Base-by-base conservation (phyloP, 2,329 filamentous ascomycete species). In the Hymenotorrendiella dingleyae region DNA sequence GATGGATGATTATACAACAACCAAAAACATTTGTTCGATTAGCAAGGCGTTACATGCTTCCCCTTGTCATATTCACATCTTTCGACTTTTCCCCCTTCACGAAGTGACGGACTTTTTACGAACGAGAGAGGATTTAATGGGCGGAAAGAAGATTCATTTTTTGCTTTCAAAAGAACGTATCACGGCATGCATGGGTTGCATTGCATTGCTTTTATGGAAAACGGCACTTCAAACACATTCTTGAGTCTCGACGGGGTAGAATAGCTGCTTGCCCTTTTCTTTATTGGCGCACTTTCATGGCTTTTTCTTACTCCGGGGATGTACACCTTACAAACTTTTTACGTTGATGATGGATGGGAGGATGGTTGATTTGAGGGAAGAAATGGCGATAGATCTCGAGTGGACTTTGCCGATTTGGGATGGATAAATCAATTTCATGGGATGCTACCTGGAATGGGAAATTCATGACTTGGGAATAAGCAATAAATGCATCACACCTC, bases 171-270 rank as follows among this genome's bases (percentile, higher is more conserved):
- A 38, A n/a, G 21, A 27, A 16, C 17, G 23, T 37, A 16, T 23
- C 12, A 27, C n/a, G 24, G n/a, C 6, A 20, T 19, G 14, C 6
- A 36, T 17, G 23, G 24, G 46, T 39, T 40, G 48, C 41, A 23
- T 38, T 49, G 40, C 35, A 33, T 27, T 23, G 24, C 30, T 35
- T 14, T 16, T 26, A 16, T 45, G 14, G 21, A 23, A 23, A 23
- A 16, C n/a, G 35, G 23, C 17, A 26, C 12, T 12, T 14, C 4
- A 12, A 26, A 17, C 7, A 39, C 26, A 14, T 29, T 16, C 21
- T 30, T 26, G 26, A 21, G 22, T 56, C 54, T 54, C 54, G 45
- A 56, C 54, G 54, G 54, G 52, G 48, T 47, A 44, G 42, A 33
- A 43, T 39, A 42, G 45, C 40, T 45, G 30, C 14, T 21, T 35